Percentiles rank a stretch among this genome's conserved stretches.
phyloP scores from a whole-genome alignment of 495 filamentous ascomycete species.

The Podospora bellae-mahoneyi region DNA sequence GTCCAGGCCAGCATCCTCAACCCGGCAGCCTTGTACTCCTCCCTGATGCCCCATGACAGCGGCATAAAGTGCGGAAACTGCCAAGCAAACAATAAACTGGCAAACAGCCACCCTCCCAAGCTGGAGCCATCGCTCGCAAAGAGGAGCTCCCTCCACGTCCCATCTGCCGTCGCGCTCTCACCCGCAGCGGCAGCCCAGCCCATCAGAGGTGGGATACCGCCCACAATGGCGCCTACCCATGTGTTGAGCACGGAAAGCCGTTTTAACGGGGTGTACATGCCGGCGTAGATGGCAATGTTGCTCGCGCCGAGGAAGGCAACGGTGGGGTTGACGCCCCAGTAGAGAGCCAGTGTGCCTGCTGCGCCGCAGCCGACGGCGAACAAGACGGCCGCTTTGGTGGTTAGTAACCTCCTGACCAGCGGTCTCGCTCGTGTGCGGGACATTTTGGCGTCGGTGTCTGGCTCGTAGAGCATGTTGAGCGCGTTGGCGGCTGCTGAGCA shows the following conservation, averaged over 20 bases:
- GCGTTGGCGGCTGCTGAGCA: conserved; percentile 85
- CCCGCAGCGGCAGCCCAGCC: conserved; percentile 94
- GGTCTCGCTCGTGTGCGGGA: conserved; percentile 84
- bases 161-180: conserved; percentile 71
- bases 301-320: conserved; percentile 76
- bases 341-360: conserved; percentile 65
- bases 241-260: conserved; percentile 84
- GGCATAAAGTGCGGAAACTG: conserved; percentile 98
- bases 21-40: conserved; percentile 85
- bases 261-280: conserved; percentile 89
- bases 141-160: conserved; percentile 75
- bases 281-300: conserved; percentile 88
- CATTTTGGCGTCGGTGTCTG: conserved; percentile 87
- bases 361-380: conserved; percentile 73
- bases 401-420: conserved; percentile 78
- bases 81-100: conserved; percentile 84
- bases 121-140: conserved; percentile 47
- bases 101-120: conserved; percentile 86
- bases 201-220: conserved; percentile 93
- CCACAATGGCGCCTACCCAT: conserved; percentile 90
- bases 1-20: conserved; percentile 90
- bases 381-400: conserved; percentile 65
- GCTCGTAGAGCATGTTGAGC: conserved; percentile 96
- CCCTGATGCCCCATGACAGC: conserved; percentile 77
- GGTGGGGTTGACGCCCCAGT: conserved; percentile 90